Percentiles rank a stretch among this genome's conserved stretches.
Conservation (phyloP, 106 monocot genomes). For the Allium sativum region DNA sequence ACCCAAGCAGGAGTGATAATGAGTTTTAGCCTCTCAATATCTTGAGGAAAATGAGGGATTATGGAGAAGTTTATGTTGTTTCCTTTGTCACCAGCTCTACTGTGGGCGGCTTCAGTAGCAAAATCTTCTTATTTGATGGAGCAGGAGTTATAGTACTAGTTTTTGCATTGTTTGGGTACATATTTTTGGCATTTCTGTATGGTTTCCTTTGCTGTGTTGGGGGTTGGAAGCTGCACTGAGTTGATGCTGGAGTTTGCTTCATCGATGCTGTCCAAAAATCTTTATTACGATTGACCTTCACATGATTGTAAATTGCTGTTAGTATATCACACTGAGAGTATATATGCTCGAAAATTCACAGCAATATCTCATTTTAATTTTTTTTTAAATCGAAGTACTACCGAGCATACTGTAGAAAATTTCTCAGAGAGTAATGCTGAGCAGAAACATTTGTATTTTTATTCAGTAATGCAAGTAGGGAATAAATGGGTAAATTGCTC, state of each 20-base stretch:
- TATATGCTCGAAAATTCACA: too few relatives aligned
- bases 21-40: slow-evolving; percentile 46
- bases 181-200: slow-evolving; percentile 1
- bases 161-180: not conserved
- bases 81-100: slow-evolving; percentile 89
- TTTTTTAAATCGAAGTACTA: too few relatives aligned
- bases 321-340: too few relatives aligned
- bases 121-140: slow-evolving; percentile 42
- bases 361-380: too few relatives aligned
- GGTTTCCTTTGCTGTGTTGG: slow-evolving; percentile 1
- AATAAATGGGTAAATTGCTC: too few relatives aligned
- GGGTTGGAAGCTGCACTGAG: slow-evolving; percentile 1
- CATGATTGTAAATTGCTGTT: not conserved
- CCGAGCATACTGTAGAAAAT: too few relatives aligned
- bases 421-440: too few relatives aligned
- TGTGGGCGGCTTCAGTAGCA: slow-evolving; percentile 79
- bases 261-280: slow-evolving; percentile 57
- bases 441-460: too few relatives aligned
- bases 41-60: slow-evolving; percentile 66
- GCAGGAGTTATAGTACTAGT: slow-evolving; percentile 7
- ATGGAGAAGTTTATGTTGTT: slow-evolving; percentile 92
- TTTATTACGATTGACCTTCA: slow-evolving; percentile 54
- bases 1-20: slow-evolving; percentile 79
- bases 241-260: slow-evolving; percentile 12
- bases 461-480: too few relatives aligned